phyloP scores from a whole-genome alignment of 169 alveolate species.

The Ichthyophthirius multifiliis region DNA sequence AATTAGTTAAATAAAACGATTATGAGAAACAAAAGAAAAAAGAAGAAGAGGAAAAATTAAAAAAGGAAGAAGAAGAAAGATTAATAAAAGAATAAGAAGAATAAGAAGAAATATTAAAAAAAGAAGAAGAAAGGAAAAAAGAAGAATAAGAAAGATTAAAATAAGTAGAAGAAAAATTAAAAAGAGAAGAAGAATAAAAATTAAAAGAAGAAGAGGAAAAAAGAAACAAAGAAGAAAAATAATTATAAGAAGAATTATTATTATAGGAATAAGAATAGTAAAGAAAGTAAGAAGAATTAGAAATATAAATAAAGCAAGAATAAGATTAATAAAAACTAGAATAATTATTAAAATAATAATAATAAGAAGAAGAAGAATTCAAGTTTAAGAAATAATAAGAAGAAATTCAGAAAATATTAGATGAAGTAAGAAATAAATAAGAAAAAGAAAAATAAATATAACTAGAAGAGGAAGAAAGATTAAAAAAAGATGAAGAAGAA shows the following conservation, averaged over 20 bases:
- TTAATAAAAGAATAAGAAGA: not conserved
- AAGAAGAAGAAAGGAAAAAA: not conserved
- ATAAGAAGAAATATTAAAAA: not conserved
- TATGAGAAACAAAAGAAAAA: no score
- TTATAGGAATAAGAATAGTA: not conserved
- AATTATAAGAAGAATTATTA: not conserved
- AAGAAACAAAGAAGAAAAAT: not conserved
- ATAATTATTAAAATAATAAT: not conserved
- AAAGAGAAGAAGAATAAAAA: not conserved
- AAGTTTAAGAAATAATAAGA: not conserved
- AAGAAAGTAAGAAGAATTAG: not conserved
- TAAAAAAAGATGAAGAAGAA: no score
- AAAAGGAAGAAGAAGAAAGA: constrained; percentile 10
- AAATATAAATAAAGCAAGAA: not conserved
- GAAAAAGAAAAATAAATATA: not conserved
- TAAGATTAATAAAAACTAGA: not conserved
- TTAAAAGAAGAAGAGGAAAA: not conserved
- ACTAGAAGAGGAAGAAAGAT: not conserved
- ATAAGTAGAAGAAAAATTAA: not conserved
- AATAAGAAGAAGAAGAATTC: not conserved
- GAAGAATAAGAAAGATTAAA: not conserved
- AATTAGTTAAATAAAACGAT: not conserved
- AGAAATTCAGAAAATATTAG: no score
- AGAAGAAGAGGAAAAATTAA: constrained; percentile 9
- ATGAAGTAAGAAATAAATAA: not conserved